Percentiles rank a stretch among this genome's conserved stretches.
Conservation (phyloP, 805 yeast genomes). For the Starmerella potacharoeniae region DNA sequence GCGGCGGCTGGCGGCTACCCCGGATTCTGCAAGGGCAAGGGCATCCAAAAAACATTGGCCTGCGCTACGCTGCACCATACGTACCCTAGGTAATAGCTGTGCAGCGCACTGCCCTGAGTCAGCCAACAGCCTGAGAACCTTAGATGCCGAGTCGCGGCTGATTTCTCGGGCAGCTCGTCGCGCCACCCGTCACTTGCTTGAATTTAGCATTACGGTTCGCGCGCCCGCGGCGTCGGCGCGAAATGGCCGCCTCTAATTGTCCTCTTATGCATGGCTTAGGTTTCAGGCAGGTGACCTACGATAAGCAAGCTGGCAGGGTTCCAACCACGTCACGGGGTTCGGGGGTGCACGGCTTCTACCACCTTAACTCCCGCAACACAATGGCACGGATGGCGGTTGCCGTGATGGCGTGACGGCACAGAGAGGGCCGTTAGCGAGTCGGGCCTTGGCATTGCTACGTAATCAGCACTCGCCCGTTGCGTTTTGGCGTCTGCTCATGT, state of each 20-base stretch:
- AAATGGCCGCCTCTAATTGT: no score
- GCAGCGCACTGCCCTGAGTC: neutral
- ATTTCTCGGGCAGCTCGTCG: neutral
- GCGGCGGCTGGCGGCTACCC: constrained; percentile 1
- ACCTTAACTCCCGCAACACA: no score
- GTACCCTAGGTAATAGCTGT: neutral
- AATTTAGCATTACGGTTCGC: no score
- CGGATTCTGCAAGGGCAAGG: neutral
- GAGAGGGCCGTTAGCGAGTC: no score
- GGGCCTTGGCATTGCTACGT: no score
- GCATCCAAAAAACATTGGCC: neutral
- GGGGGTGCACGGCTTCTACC: neutral
- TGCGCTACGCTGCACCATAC: neutral
- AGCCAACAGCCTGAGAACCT: neutral
- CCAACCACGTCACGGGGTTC: neutral
- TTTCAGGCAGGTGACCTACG: neutral
- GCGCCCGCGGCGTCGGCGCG: no score
- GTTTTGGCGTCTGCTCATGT: no score
- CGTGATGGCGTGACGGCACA: no score
- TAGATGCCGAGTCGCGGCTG: neutral
- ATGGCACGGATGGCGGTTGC: no score
- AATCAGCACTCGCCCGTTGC: no score
- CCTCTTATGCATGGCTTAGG: neutral
- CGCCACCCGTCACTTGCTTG: no score
- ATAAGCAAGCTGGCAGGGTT: neutral